phyloP scores from a whole-genome alignment of 805 yeast species.

The Myxozyma melibiosi region DNA sequence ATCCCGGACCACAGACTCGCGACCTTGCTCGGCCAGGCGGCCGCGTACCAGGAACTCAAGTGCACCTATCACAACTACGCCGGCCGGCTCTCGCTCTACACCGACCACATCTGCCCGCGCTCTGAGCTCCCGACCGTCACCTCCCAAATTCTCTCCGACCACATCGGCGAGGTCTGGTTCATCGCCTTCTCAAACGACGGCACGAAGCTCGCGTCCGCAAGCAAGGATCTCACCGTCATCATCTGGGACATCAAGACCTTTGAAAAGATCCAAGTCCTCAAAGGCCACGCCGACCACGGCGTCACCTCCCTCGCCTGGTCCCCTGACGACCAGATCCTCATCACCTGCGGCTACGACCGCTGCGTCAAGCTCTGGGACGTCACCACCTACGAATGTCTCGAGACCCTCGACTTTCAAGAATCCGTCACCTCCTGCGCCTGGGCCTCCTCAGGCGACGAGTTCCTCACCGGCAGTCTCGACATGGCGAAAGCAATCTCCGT shows the following conservation, averaged over 20 bases:
- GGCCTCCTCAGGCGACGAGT: conserved; percentile 57
- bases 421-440: conserved; percentile 63
- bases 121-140: conserved; percentile 53
- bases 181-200: conserved; percentile 79
- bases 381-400: conserved; percentile 25
- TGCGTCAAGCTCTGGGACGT: conserved; percentile 71
- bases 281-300: conserved; percentile 40
- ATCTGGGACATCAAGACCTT: conserved; percentile 63
- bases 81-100: conserved; percentile 41
- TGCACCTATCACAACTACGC: conserved; percentile 41
- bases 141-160: conserved; percentile 53
- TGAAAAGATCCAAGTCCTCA: conserved; percentile 31
- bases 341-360: conserved; percentile 74
- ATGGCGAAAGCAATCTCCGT: conserved; percentile 64
- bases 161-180: conserved; percentile 82
- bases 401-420: conserved; percentile 35
- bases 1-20: conserved; percentile 57
- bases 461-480: conserved; percentile 71
- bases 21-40: conserved; percentile 55
- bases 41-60: conserved; percentile 49
- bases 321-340: conserved; percentile 63
- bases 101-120: conserved; percentile 43
- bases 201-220: conserved; percentile 70
- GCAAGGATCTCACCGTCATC: conserved; percentile 64
- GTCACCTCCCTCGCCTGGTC: conserved; percentile 71